Evolutionary conservation across 129 eudicot genomes (phyloP), one percentile per base, ranked within the genome.

Genomic region (Flaveria robusta): DNA sequence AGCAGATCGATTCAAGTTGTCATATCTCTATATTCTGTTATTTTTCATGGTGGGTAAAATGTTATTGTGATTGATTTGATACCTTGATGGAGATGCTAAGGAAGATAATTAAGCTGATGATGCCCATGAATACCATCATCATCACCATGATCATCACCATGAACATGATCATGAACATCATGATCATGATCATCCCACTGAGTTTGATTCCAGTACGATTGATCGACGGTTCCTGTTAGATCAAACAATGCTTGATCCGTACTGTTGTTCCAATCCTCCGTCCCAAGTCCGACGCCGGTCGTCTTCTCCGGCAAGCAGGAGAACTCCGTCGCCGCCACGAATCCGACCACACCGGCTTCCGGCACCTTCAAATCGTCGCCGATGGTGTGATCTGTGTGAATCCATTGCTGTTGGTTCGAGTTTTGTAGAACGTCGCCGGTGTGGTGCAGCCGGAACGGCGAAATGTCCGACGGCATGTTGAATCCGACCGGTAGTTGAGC

Each of bases 181-280:
- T 80, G 69, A 66, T 72, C 83, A 55, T 81, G 76, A 66, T 87
- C 88, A 41, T 76, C 51, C 96, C 96, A 89, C 42, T 89, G 89
- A 41, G 86, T 62, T 74, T 81, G 87, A 63, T 60, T 85, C 96
- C 96, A 89, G 80, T 89, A 89, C 0, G 91, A 70, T 42, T 81
- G 91, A 86, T 86, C 91, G 13, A 84, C 81, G 56, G 77, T 81
- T 42, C 89, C 91, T 10, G 89, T 77, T 31, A 89, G 76, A 85
- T 89, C 96, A 83, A 84, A 89, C 46, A 89, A 66, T 29, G 75
- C 85, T 72, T 86, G 82, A 82, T 89, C 90, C 43, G 82, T 66
- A 47, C 86, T 83, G 10, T 67, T 74, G n/a, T 74, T 69, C 91
- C 87, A 81, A 70, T 86, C 88, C 60, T 72, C 72, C 37, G 76